A percentile compares a stretch with the other conserved stretches of the same genome.
Conservation (phyloP, 768 basidiomycete species). For the Chalciporus sphaerocephalus region DNA sequence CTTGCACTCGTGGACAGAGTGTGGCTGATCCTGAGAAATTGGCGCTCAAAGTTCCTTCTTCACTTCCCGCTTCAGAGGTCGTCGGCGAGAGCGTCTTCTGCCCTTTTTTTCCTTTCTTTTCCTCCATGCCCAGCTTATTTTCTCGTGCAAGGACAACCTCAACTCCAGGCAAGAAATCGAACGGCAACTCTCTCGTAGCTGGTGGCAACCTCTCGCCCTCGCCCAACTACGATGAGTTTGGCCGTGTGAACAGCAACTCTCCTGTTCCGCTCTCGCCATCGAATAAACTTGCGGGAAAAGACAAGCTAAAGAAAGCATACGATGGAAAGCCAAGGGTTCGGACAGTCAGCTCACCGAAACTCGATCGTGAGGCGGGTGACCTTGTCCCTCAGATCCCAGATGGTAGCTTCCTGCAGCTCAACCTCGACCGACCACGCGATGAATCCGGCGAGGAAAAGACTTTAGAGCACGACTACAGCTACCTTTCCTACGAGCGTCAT, state of each 20-base stretch:
- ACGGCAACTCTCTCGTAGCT: slow-evolving; percentile 6
- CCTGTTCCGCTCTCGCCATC: slow-evolving; percentile 18
- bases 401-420: slow-evolving; percentile 51
- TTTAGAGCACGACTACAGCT: slow-evolving; percentile 58
- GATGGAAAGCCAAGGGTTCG: slow-evolving; percentile 36
- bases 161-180: slow-evolving; percentile 44
- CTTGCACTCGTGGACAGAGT: neutral
- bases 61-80: slow-evolving; percentile 17
- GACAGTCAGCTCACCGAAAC: slow-evolving; percentile 38
- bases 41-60: slow-evolving; percentile 7
- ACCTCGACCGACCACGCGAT: slow-evolving; percentile 44
- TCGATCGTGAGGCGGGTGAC: slow-evolving; percentile 31
- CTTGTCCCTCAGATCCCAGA: slow-evolving; percentile 42
- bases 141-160: slow-evolving; percentile 65
- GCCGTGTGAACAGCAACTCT: slow-evolving; percentile 48
- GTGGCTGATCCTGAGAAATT: slow-evolving; percentile 30
- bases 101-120: slow-evolving; percentile 1
- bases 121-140: slow-evolving; percentile 69
- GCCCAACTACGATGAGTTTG: slow-evolving; percentile 58
- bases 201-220: slow-evolving; percentile 16
- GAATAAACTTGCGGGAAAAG: slow-evolving; percentile 49
- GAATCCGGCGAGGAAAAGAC: slow-evolving; percentile 38
- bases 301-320: slow-evolving; percentile 39
- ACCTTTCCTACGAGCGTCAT: slow-evolving; percentile 67
- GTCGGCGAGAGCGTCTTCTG: slow-evolving; percentile 4